Evolutionary conservation across 1,284 basidiomycete genomes (phyloP).

Genomic region (Cutaneotrichosporon cavernicola): DNA sequence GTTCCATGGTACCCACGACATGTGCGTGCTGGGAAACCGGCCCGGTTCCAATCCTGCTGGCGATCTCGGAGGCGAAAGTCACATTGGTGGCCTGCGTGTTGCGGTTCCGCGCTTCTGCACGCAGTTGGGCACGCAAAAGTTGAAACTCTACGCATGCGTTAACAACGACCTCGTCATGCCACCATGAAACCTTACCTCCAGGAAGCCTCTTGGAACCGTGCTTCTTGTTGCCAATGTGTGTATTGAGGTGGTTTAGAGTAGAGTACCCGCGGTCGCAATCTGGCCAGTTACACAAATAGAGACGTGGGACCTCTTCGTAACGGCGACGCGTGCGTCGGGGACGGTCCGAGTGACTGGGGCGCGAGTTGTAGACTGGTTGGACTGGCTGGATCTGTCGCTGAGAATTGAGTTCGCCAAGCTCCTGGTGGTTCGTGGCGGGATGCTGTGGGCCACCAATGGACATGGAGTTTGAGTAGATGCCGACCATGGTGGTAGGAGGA

Average conservation of each 20-base stretch:
- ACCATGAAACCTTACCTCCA: slow-evolving; percentile 45
- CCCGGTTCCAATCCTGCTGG: not conserved
- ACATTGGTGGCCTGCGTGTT: not conserved
- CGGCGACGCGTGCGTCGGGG: slow-evolving; percentile 48
- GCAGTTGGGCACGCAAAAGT: not conserved
- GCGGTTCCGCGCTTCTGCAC: not conserved
- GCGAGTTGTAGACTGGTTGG: not conserved
- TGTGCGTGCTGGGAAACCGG: not conserved
- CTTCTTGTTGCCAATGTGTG: slow-evolving; percentile 61
- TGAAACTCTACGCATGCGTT: not conserved
- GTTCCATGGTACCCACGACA: not conserved
- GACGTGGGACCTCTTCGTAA: slow-evolving; percentile 59
- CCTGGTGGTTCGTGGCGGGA: not conserved
- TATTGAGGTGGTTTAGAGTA: slow-evolving; percentile 60
- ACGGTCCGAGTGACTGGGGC: not conserved
- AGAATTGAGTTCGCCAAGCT: not conserved
- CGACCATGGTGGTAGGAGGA: not conserved
- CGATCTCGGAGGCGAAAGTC: not conserved
- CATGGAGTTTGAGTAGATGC: not conserved
- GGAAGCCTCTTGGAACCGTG: slow-evolving; percentile 59
- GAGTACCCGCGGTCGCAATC: slow-evolving; percentile 59
- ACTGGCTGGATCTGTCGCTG: not conserved
- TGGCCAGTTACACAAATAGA: slow-evolving; percentile 58
- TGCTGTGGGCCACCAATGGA: not conserved
- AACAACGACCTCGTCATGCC: not conserved